Evolutionary conservation across 1,284 basidiomycete species (phyloP).

Genomic region (Waitea zeae): DNA sequence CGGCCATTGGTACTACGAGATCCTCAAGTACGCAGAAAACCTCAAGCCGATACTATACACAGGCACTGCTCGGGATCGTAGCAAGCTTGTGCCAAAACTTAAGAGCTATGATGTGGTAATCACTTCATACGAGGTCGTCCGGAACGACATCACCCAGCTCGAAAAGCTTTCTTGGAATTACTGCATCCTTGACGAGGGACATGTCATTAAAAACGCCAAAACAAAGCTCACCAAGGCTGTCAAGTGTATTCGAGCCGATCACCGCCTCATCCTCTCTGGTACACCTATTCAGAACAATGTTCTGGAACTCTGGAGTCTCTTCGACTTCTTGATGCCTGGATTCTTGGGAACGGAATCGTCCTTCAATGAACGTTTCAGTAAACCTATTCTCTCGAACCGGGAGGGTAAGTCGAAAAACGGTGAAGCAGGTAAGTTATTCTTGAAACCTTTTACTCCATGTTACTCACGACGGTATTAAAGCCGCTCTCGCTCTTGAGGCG

Average conservation of each 20-base stretch:
- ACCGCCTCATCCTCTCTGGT: slow-evolving; percentile 88
- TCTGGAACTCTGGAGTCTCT: slow-evolving; percentile 94
- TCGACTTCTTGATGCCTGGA: slow-evolving; percentile 99
- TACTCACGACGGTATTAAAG: slow-evolving; percentile 19
- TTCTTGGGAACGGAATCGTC: slow-evolving; percentile 91
- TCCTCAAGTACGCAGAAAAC: slow-evolving; percentile 83
- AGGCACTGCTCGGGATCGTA: slow-evolving; percentile 80
- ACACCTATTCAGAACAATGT: slow-evolving; percentile 99
- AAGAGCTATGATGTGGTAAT: slow-evolving; percentile 77
- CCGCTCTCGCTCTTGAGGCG: slow-evolving; percentile 85
- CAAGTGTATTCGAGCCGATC: slow-evolving; percentile 81
- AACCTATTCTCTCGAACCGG: slow-evolving; percentile 88
- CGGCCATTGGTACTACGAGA: slow-evolving; percentile 98
- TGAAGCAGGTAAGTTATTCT: slow-evolving; percentile 61
- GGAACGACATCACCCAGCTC: slow-evolving; percentile 81
- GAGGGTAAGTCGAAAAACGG: slow-evolving; percentile 92
- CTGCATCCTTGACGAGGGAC: slow-evolving; percentile 96
- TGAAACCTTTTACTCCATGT: slow-evolving; percentile 2
- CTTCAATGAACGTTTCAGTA: slow-evolving; percentile 93
- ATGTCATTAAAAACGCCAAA: slow-evolving; percentile 97
- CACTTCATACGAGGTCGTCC: slow-evolving; percentile 94
- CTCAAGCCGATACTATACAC: slow-evolving; percentile 81
- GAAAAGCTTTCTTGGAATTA: slow-evolving; percentile 80
- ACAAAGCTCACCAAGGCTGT: slow-evolving; percentile 96
- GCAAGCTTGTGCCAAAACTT: slow-evolving; percentile 48